phyloP scores from a whole-genome alignment of 2,329 filamentous ascomycete species.

The Clonostachys chloroleuca region DNA sequence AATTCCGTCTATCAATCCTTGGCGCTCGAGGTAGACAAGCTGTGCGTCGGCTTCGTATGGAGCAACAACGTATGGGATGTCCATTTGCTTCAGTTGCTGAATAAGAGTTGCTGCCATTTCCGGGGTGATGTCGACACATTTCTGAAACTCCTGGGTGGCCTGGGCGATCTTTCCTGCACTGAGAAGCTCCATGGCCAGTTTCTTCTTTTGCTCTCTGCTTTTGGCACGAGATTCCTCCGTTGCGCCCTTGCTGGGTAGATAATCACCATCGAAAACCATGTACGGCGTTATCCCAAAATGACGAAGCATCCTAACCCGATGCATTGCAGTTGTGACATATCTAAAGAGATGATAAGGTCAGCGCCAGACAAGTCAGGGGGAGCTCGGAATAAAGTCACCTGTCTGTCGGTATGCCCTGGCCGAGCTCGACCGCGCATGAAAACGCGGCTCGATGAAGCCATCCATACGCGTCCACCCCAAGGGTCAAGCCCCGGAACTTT shows the following conservation, averaged over 20 bases:
- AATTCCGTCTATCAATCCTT: constrained; percentile 81
- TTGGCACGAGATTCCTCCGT: constrained; percentile 78
- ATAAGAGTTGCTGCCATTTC: constrained; percentile 92
- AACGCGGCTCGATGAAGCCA: constrained; percentile 95
- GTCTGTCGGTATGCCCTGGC: constrained; percentile 79
- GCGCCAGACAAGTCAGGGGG: not conserved
- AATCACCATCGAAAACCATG: constrained; percentile 93
- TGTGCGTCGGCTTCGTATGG: constrained; percentile 98
- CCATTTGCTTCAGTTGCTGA: constrained; percentile 78
- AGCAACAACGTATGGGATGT: constrained; percentile 84
- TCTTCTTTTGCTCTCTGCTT: constrained; percentile 72
- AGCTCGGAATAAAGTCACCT: constrained; percentile 53
- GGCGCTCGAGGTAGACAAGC: constrained; percentile 85
- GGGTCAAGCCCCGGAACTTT: constrained; percentile 79
- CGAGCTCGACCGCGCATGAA: constrained; percentile 86
- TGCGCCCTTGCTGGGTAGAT: constrained; percentile 84
- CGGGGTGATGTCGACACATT: constrained; percentile 91
- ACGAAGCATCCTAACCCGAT: constrained; percentile 87
- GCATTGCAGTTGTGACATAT: constrained; percentile 86
- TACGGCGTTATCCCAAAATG: constrained; percentile 95
- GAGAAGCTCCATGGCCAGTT: constrained; percentile 71
- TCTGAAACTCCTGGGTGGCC: constrained; percentile 84
- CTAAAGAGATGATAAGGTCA: constrained; percentile 33
- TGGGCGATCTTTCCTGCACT: constrained; percentile 76
- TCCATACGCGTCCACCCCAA: constrained; percentile 96